Base-by-base conservation (phyloP, 345 rosid species). In the Brassica napus region DNA sequence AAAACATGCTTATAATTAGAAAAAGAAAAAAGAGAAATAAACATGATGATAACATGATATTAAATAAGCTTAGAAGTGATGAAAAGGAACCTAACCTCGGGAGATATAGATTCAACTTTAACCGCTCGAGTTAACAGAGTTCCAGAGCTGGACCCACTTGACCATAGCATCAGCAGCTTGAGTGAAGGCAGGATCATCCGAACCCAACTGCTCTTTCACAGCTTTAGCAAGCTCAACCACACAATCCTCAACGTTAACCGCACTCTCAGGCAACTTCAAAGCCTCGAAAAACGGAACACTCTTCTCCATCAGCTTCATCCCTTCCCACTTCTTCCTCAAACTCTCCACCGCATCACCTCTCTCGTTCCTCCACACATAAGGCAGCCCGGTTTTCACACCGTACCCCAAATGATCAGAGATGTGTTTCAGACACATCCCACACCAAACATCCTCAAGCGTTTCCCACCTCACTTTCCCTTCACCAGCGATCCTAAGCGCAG, bases 391-490 rank as follows among this genome's bases (percentile, higher is more conserved):
- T 74, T 94, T 94, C 84, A 92, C 96, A 4, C 98, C 97, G 21
- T 86, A 80, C n/a, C 90, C 88, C 68, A 94, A 82, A 83, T 92
- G 98, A 79, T 94, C 97, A 4, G 93, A 90, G 5, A 86, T 78
- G 49, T 86, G 92, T 83, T 94, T 94, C 72, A 84, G 4, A 54
- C 60, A 54, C 60, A 54, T 54, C 60, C 60, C 60, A 54, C 60
- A 54, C 60, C 60, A 54, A 31, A 94, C 86, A 79, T 94, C 98
- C 84, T 90, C 98, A 77, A 91, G 87, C 14, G 98, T 94, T 83
- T 94, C 98, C 97, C 98, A 94, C 75, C 98, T 86, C 42, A 90
- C 72, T 76, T 89, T 92, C 71, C 97, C 98, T 89, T 94, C 98
- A 32, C 88, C 87, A 55, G 89, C 86, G 78, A 94, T 62, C 81